Percentiles rank a stretch among this genome's conserved stretches.
Evolutionary conservation across 2,329 filamentous ascomycete genomes (phyloP).

Genomic region (Trichoderma sp.): DNA sequence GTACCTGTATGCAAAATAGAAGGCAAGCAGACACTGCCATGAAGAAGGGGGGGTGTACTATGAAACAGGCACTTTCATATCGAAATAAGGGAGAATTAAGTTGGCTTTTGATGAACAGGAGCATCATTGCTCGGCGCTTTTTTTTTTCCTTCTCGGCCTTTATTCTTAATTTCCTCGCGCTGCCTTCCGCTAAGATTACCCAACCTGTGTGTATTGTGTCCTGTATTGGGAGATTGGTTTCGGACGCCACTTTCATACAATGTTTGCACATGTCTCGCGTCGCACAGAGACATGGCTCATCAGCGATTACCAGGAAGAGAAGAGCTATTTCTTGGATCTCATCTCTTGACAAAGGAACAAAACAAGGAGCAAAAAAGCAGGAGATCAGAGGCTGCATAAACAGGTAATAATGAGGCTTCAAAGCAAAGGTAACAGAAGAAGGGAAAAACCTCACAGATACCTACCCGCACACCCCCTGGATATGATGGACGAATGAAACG

Average conservation of each 20-base stretch:
- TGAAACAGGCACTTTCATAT: neutral
- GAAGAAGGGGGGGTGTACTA: slow-evolving; percentile 15
- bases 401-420: slow-evolving; percentile 1
- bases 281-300: slow-evolving; percentile 18
- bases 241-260: neutral
- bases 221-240: neutral
- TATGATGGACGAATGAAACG: slow-evolving; percentile 16
- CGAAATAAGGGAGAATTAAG: slow-evolving; percentile 10
- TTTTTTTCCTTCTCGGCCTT: neutral
- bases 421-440: neutral
- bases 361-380: neutral
- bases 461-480: slow-evolving; percentile 13
- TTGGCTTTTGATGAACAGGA: neutral
- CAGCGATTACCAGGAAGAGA: slow-evolving; percentile 4
- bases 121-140: slow-evolving; percentile 1
- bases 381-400: slow-evolving; percentile 12
- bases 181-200: neutral
- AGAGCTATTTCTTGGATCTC: slow-evolving; percentile 16
- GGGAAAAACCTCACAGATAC: neutral
- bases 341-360: neutral
- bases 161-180: neutral
- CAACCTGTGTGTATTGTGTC: neutral
- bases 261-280: slow-evolving; percentile 27
- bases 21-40: neutral
- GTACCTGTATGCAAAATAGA: slow-evolving; percentile 9